Evolutionary conservation across 2,329 filamentous ascomycete species (phyloP), one percentile per base, ranked within the genome.

Genomic region (Nannizzia gypsea): DNA sequence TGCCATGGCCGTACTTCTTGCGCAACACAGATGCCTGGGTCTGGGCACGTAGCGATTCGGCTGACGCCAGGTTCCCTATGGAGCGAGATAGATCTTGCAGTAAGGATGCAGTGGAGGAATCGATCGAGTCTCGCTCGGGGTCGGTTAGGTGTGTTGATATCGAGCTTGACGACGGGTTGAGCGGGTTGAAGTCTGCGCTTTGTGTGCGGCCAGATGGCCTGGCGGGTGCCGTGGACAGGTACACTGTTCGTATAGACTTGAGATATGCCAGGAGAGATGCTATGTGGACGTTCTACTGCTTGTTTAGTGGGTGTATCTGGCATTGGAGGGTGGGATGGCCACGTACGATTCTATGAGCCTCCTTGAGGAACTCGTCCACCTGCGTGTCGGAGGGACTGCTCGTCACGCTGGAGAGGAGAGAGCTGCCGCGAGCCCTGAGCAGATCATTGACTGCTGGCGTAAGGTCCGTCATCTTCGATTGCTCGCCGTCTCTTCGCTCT

Each of bases 321-420:
- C 31, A 34, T 26, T 34, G 26, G 17, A 34, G n/a, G 34, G n/a
- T 3, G 54, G 6, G 38, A 20, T 38, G 64, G 66, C 63, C 57
- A 73, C 81, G 68, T 77, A 95, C 91, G 73, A 97, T 96, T 71
- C 87, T 84, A 75, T 95, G 93, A 58, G 93, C 93, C 75, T 97
- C 92, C 70, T 92, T 90, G 36, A 97, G 78, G 71, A 97, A 99
- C 67, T 88, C 87, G 71, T 96, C 89, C 57, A 93, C 81, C 60
- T 72, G 65, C 28, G 68, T 67, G 26, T 66, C 65, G 17, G 66
- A 65, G 1, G 56, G 59, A 38, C 59, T 63, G 13, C 59, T 57
- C 59, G 62, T 56, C 52, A 58, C 58, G 69, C 67, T 54, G 70
- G 69, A 57, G 73, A 67, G 61, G 70, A 70, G 63, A 73, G 76